Conservation (phyloP, 257 asterid genomes). For the Primulina eburnea region DNA sequence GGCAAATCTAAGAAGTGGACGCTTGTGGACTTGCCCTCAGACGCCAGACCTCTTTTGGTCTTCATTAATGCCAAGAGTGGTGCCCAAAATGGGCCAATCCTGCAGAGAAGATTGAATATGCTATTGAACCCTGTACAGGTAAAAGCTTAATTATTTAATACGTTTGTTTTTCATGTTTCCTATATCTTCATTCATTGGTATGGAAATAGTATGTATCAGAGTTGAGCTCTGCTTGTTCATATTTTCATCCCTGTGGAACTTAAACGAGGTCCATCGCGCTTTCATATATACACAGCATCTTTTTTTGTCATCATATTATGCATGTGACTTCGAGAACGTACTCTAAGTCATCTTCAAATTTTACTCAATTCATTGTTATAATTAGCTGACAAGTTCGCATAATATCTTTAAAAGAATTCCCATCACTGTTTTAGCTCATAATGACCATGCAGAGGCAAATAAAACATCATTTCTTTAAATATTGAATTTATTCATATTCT, state of each 20-base stretch:
- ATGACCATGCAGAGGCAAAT: background rate
- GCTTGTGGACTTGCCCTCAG: constrained; percentile 57
- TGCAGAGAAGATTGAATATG: constrained; percentile 69
- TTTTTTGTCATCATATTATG: background rate
- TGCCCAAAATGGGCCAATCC: constrained; percentile 70
- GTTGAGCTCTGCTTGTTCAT: constrained; percentile 6
- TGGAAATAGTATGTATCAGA: constrained; percentile 2
- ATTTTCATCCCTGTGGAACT: background rate
- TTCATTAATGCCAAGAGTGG: constrained; percentile 81
- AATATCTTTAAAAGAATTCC: too few species aligned
- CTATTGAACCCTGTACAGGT: constrained; percentile 86
- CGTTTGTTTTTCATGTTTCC: constrained; percentile 2
- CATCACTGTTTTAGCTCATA: background rate
- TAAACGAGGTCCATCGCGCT: background rate
- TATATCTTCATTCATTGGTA: constrained; percentile 5
- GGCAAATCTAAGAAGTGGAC: constrained; percentile 51
- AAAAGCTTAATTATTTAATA: constrained; percentile 21
- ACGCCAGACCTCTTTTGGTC: constrained; percentile 83
- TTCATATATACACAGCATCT: background rate
- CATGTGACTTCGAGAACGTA: background rate
- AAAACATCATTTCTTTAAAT: background rate
- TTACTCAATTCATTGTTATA: background rate
- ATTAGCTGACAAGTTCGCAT: background rate
- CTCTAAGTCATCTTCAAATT: background rate
- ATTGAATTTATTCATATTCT: background rate